Evolutionary conservation across 345 rosid genomes (phyloP), one percentile per base, ranked within the genome.

Genomic region (Pistacia integerrima): DNA sequence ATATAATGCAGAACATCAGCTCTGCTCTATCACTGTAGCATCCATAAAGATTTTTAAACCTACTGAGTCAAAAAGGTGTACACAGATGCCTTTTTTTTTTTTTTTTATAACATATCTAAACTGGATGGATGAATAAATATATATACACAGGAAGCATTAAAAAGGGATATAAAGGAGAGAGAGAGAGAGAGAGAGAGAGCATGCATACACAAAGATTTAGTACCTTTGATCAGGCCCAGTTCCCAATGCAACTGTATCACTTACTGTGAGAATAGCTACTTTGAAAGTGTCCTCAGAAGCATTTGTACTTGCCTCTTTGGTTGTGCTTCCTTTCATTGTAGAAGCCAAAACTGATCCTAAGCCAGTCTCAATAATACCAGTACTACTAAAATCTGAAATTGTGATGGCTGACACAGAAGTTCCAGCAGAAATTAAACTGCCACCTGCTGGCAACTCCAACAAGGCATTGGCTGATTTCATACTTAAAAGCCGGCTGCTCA

Each of bases 161-260:
- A 52, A 52, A 30, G 28, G 22, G 12, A 64, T 20, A 8, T 52
- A n/a, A 41, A 64, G 61, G 62, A 41, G 74, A 74, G 44, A 51
- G 55, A 36, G 1, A 64, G 62, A 41, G 74, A 74, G 44, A 51
- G 55, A 36, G 1, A 36, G 44, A 38, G 44, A 38, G 44, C 4
- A 7, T 0, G 7, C 44, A 38, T 38, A 38, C 0, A 38, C 44
- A 38, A 6, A 38, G 7, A 10, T 56, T 48, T 9, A 75, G 81
- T 89, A 96, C 98, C 97, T 96, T 76, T 91, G 80, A 85, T 96
- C 97, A 80, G 92, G 97, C 74, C 98, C 97, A 78, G 88, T 88
- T 58, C 95, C 92, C 5, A 89, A 84, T 72, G 97, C 93, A 80
- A 93, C 95, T 60, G 97, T 92, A 82, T 92, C 99, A 86, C 97